Conservation (phyloP, 495 filamentous ascomycete genomes). For the Glarea lozoyensis region DNA sequence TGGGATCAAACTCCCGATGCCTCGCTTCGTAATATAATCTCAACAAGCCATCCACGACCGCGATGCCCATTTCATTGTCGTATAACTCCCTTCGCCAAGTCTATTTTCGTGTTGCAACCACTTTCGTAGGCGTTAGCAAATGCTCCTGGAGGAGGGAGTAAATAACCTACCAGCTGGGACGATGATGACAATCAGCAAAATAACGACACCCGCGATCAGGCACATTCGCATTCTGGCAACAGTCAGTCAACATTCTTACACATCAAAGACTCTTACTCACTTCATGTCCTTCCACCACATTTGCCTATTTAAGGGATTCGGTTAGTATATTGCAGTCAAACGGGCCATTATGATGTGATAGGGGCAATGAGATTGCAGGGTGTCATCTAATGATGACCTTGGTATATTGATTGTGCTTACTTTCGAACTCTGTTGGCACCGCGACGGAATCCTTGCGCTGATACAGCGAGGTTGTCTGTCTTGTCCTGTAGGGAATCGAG, state of each 20-base stretch:
- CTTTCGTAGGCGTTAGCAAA: constrained; percentile 6
- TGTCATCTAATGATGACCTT: no score
- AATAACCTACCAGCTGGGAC: constrained; percentile 66
- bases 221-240: constrained; percentile 99
- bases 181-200: constrained; percentile 86
- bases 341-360: no score
- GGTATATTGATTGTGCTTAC: constrained; percentile 46
- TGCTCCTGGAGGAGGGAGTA: background rate
- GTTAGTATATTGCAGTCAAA: no score
- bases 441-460: constrained; percentile 87
- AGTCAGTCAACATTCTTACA: background rate
- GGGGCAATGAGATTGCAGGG: no score
- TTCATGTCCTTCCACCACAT: constrained; percentile 47
- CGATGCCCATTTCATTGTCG: no score
- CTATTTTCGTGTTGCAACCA: constrained; percentile 19
- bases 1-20: constrained; percentile 7
- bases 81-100: no score
- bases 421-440: constrained; percentile 94
- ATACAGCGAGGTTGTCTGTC: constrained; percentile 84
- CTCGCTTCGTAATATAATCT: constrained; percentile 6
- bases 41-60: background rate
- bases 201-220: constrained; percentile 76
- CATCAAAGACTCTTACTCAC: background rate
- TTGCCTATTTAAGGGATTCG: no score
- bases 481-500: constrained; percentile 90